Conservation (phyloP, 257 asterid species). For the Buddleja alternifolia region DNA sequence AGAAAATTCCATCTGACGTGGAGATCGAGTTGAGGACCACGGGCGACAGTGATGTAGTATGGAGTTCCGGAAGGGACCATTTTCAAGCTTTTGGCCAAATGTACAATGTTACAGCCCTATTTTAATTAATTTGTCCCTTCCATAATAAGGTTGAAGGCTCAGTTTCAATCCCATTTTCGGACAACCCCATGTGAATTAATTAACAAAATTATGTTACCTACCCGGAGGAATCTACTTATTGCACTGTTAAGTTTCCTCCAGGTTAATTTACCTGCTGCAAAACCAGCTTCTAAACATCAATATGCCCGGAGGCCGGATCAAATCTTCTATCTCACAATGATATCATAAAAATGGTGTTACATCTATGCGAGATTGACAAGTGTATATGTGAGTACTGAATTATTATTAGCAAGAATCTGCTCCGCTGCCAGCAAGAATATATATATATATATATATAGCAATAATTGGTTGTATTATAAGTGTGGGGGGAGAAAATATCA, state of each 20-base stretch:
- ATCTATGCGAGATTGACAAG: too few relatives aligned
- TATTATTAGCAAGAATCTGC: too few relatives aligned
- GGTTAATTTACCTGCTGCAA: neutral
- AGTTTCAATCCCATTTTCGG: neutral
- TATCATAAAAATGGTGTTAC: too few relatives aligned
- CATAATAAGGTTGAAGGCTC: neutral
- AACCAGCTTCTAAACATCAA: neutral
- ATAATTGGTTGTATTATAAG: too few relatives aligned
- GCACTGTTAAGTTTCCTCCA: neutral
- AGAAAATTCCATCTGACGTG: conserved; percentile 22
- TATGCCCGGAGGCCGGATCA: too few relatives aligned
- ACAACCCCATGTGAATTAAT: conserved; percentile 23
- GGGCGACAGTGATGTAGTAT: conserved; percentile 21
- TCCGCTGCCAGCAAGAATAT: too few relatives aligned
- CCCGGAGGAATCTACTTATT: conserved; percentile 19
- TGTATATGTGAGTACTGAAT: too few relatives aligned
- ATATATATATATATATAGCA: too few relatives aligned
- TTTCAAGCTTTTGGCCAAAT: neutral
- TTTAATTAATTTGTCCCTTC: conserved; percentile 26
- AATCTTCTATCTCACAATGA: too few relatives aligned
- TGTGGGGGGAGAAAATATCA: too few relatives aligned
- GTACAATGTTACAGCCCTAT: conserved; percentile 11
- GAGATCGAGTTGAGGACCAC: conserved; percentile 24
- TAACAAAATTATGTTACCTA: conserved; percentile 3
- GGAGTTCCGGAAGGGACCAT: conserved; percentile 27